Conservation (phyloP, 2,329 filamentous ascomycete species). For the Teratosphaeria viscida region DNA sequence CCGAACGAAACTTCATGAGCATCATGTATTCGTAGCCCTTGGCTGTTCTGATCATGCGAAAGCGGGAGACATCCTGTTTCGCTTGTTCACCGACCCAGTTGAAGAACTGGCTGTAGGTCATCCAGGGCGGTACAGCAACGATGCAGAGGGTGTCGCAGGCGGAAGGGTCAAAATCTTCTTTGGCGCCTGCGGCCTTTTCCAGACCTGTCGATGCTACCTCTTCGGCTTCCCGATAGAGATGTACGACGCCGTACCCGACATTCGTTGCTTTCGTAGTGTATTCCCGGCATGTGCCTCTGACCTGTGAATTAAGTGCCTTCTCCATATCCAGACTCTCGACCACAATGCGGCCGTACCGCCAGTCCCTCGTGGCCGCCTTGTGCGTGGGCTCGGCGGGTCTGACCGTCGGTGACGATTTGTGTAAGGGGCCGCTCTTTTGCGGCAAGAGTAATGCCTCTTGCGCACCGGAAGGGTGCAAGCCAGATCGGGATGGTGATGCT, state of each 20-base stretch:
- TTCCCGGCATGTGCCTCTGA: conserved; percentile 51
- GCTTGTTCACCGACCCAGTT: conserved; percentile 87
- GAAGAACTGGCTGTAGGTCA: conserved; percentile 81
- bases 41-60: conserved; percentile 84
- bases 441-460: conserved; percentile 25
- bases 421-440: conserved; percentile 23
- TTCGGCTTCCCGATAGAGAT: conserved; percentile 78
- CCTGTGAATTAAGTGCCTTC: conserved; percentile 18
- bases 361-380: conserved; percentile 52
- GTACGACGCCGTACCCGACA: conserved; percentile 83
- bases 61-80: conserved; percentile 78
- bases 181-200: conserved; percentile 9
- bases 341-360: conserved; percentile 68
- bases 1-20: conserved; percentile 81
- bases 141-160: conserved; percentile 86
- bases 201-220: conserved; percentile 52
- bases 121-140: conserved; percentile 85
- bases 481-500: neutral
- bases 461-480: conserved; percentile 8
- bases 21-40: conserved; percentile 88
- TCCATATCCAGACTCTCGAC: conserved; percentile 74
- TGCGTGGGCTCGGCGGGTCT: conserved; percentile 29
- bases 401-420: conserved; percentile 27
- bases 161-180: conserved; percentile 25
- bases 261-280: conserved; percentile 74